Evolutionary conservation across 192 early-diverging fungal genomes (phyloP).

Genomic region (Gaertneriomyces sp.): DNA sequence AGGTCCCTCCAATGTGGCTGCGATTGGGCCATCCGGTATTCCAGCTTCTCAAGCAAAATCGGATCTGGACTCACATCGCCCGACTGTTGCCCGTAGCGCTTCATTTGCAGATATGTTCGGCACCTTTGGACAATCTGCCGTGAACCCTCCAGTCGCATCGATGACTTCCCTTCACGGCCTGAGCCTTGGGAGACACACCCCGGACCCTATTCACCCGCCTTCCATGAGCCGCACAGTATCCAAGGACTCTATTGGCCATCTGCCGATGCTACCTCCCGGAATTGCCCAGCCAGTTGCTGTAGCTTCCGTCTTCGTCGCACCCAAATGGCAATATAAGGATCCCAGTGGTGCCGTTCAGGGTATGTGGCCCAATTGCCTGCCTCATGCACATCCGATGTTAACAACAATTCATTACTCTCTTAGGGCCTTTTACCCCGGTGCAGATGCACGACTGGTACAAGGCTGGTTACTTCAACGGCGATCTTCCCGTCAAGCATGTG

Average conservation of each 20-base stretch:
- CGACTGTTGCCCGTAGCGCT: neutral
- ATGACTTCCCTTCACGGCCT: neutral
- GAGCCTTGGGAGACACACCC: neutral
- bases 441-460: constrained; percentile 97
- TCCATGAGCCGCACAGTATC: constrained; percentile 10
- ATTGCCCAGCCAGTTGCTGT: constrained; percentile 11
- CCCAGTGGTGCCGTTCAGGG: constrained; percentile 76
- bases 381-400: neutral
- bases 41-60: no score
- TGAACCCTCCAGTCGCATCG: neutral
- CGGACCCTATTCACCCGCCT: constrained; percentile 10
- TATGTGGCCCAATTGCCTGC: neutral
- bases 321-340: constrained; percentile 80
- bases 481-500: constrained; percentile 77
- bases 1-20: no score
- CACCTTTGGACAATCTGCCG: constrained; percentile 5
- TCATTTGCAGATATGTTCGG: constrained; percentile 28
- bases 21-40: no score
- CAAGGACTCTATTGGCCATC: neutral
- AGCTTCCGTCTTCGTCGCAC: constrained; percentile 14
- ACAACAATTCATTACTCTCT: neutral
- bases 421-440: constrained; percentile 78
- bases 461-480: constrained; percentile 76
- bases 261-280: constrained; percentile 10
- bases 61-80: neutral